These are phyloP conservation scores for Plenodomus biglobosus DNA, from an alignment of 2,329 filamentous ascomycete genomes.

Conservation along the genomic window DNA sequence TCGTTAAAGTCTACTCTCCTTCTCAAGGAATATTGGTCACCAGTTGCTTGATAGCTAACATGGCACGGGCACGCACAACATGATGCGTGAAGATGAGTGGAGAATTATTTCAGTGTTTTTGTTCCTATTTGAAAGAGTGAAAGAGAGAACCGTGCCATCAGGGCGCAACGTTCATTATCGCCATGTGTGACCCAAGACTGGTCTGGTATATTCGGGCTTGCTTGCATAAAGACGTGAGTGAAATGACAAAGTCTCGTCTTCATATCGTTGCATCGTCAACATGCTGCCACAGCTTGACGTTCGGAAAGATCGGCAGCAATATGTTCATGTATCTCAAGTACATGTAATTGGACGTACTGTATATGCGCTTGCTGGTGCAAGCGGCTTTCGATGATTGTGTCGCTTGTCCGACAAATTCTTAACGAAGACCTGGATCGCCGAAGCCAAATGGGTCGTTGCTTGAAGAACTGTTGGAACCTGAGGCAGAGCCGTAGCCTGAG, in stretches of 20 bases:
- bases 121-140: constrained; percentile 4
- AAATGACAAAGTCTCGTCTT: constrained; percentile 6
- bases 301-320: neutral
- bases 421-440: constrained; percentile 38
- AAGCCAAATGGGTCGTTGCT: constrained; percentile 40
- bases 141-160: constrained; percentile 12
- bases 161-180: constrained; percentile 19
- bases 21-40: no score
- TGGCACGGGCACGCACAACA: neutral
- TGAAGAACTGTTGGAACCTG: constrained; percentile 33
- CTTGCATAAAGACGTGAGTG: constrained; percentile 13
- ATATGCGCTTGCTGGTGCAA: neutral
- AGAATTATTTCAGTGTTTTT: constrained; percentile 13
- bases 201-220: constrained; percentile 15
- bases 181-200: constrained; percentile 1
- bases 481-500: constrained; percentile 35
- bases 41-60: no score
- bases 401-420: neutral
- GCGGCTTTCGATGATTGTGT: neutral
- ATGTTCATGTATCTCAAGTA: neutral
- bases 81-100: neutral
- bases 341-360: neutral
- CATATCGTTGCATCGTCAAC: neutral
- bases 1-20: no score
- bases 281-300: neutral